Evolutionary conservation across 1,139 yeast genomes (phyloP).

Genomic region (Diutina catenulata): DNA sequence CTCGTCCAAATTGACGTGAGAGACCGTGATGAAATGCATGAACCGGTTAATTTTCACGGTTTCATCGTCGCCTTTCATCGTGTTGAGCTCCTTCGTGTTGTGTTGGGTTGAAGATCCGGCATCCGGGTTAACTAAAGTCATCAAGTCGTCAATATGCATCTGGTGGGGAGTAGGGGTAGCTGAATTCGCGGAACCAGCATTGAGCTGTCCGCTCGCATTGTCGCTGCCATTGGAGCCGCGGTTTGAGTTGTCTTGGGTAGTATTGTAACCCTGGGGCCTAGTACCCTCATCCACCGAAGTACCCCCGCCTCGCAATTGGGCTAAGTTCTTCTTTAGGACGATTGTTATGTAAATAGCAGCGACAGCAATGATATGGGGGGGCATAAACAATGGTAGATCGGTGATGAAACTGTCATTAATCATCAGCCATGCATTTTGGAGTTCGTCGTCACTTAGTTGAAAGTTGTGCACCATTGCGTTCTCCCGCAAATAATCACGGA

Average conservation of each 20-base stretch:
- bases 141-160: constrained; percentile 31
- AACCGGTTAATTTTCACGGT: constrained; percentile 38
- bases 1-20: constrained; percentile 67
- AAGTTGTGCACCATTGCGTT: constrained; percentile 16
- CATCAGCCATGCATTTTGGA: constrained; percentile 81
- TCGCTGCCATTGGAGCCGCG: background rate
- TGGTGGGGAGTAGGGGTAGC: constrained; percentile 3
- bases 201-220: background rate
- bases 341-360: constrained; percentile 70
- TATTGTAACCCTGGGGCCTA: too few relatives aligned
- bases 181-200: constrained; percentile 3
- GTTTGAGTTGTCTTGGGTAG: too few relatives aligned
- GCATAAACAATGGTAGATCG: constrained; percentile 67
- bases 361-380: constrained; percentile 86
- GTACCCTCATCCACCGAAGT: constrained; percentile 6
- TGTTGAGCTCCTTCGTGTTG: background rate
- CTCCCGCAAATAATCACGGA: constrained; percentile 30
- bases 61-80: constrained; percentile 20
- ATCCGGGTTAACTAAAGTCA: constrained; percentile 13
- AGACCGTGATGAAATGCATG: constrained; percentile 56
- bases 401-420: constrained; percentile 85
- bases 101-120: background rate
- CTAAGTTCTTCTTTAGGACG: constrained; percentile 37
- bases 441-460: constrained; percentile 49
- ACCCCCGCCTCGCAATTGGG: constrained; percentile 13